These are phyloP conservation scores for Vachellia pachyceras DNA, from an alignment of 306 rosid species.

Conservation along the genomic window DNA sequence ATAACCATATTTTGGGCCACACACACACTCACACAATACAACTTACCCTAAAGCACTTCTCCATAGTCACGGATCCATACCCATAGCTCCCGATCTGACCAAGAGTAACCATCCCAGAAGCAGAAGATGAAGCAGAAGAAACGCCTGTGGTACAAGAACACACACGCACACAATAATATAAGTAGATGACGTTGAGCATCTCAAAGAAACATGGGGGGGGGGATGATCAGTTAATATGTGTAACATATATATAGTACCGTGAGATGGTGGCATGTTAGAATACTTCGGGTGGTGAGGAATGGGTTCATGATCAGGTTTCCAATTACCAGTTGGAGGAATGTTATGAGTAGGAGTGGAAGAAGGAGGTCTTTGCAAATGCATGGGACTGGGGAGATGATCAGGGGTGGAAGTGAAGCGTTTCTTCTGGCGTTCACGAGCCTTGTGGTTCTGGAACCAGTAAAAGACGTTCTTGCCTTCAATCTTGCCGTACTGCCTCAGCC, in stretches of 20 bases:
- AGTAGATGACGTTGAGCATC: background rate
- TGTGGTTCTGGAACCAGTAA: slow-evolving; percentile 71
- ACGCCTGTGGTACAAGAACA: slow-evolving; percentile 42
- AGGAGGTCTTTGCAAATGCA: background rate
- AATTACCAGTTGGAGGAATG: slow-evolving; percentile 45
- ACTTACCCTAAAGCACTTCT: slow-evolving; percentile 88
- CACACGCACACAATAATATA: background rate
- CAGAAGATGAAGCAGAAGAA: slow-evolving; percentile 61
- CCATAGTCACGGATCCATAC: slow-evolving; percentile 75
- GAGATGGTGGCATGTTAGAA: slow-evolving; percentile 47
- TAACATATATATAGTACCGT: slow-evolving; percentile 41
- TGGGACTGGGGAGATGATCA: background rate
- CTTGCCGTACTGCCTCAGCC: slow-evolving; percentile 92
- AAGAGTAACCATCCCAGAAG: slow-evolving; percentile 57
- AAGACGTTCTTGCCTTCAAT: slow-evolving; percentile 74
- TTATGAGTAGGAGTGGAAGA: background rate
- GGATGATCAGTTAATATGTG: background rate
- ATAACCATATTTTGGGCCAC: background rate
- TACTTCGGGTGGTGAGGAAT: slow-evolving; percentile 45
- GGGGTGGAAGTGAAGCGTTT: slow-evolving; percentile 56
- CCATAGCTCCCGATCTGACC: slow-evolving; percentile 79
- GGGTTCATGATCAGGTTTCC: slow-evolving; percentile 58
- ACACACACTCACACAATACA: background rate
- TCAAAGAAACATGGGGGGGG: background rate
- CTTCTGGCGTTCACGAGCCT: slow-evolving; percentile 98